Percentiles rank a stretch among this genome's conserved stretches.
These are phyloP conservation scores for Vitis vinifera DNA, from an alignment of 164 flowering plant species.

Conservation along the genomic window ASM3070453v1 NC_081814.1:14049501-14050000, in stretches of 20 bases:
- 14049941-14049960: conserved; percentile 98
- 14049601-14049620: conserved; percentile 21
- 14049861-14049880: conserved; percentile 95
- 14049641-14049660: conserved; percentile 46
- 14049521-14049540: conserved; percentile 64
- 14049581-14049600: conserved; percentile 36
- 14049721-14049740: conserved; percentile 66
- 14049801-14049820: conserved; percentile 69
- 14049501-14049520: conserved; percentile 62
- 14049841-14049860: conserved; percentile 83
- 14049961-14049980: conserved; percentile 79
- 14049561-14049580: conserved; percentile 42
- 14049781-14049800: conserved; percentile 94
- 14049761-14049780: conserved; percentile 60
- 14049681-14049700: conserved; percentile 68
- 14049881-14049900: conserved; percentile 70
- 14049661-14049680: conserved; percentile 80
- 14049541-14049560: conserved; percentile 48
- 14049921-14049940: conserved; percentile 99
- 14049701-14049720: conserved; percentile 69
- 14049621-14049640: conserved; percentile 47
- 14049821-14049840: conserved; percentile 67
- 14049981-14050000: conserved; percentile 89
- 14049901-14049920: conserved; percentile 92
- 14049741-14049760: conserved; percentile 68